Evolutionary conservation across 495 filamentous ascomycete genomes (phyloP).

Genomic region (Tuber melanosporum): DNA sequence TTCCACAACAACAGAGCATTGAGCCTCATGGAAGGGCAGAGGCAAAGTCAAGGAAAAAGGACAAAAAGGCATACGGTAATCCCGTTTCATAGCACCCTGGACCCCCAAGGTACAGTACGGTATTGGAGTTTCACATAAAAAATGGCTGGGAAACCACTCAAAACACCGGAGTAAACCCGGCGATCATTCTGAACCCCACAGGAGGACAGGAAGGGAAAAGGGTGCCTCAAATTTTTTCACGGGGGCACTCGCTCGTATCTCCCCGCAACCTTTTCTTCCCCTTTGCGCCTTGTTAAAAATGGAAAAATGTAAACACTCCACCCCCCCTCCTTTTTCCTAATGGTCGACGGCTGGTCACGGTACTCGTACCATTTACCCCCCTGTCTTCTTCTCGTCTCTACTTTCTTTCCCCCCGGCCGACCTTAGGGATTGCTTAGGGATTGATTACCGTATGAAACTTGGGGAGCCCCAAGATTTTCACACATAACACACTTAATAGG

Average conservation of each 20-base stretch:
- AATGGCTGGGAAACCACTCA: conserved; percentile 11
- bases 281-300: neutral
- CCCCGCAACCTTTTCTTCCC: neutral
- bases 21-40: neutral
- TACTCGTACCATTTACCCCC: neutral
- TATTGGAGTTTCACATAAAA: conserved; percentile 31
- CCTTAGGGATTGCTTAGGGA: neutral
- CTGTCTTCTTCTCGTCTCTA: neutral
- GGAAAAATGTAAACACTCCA: conserved; percentile 5
- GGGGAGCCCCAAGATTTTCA: neutral
- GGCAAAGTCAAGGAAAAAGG: neutral
- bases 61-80: neutral
- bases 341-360: neutral
- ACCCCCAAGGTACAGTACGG: neutral
- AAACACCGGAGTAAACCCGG: conserved; percentile 8
- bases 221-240: neutral
- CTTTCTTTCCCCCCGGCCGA: neutral
- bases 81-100: neutral
- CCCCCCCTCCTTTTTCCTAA: neutral
- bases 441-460: too few relatives aligned
- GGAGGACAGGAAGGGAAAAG: conserved; percentile 9
- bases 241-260: neutral
- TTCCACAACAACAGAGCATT: neutral
- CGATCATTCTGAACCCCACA: conserved; percentile 16
- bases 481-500: neutral